phyloP scores from a whole-genome alignment of 768 basidiomycete genomes.

The Dentipellis sp. region DNA sequence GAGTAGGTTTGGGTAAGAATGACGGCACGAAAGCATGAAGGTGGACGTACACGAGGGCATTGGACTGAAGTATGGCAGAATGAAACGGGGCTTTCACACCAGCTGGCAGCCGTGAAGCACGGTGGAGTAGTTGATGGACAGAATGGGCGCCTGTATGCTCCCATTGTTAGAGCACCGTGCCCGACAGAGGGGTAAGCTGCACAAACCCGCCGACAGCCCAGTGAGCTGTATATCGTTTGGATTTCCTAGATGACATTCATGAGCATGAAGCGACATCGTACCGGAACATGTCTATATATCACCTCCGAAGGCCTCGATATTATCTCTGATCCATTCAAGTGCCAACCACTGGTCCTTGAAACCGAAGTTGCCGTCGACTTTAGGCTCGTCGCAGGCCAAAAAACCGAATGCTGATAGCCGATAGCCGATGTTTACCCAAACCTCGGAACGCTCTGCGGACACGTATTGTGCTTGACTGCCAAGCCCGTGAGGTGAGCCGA shows the following conservation, averaged over 20 bases:
- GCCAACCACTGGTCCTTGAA: constrained; percentile 83
- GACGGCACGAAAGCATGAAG: not conserved
- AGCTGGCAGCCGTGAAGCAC: constrained; percentile 52
- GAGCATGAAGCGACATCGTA: not conserved
- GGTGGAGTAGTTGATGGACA: constrained; percentile 65
- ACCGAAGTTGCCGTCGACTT: constrained; percentile 65
- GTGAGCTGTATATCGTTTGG: constrained; percentile 49
- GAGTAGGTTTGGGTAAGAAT: constrained; percentile 24
- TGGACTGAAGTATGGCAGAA: constrained; percentile 63
- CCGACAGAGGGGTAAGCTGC: not conserved
- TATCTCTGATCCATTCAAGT: constrained; percentile 60
- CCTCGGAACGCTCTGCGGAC: constrained; percentile 51
- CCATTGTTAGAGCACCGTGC: not conserved
- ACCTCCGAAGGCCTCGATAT: constrained; percentile 67
- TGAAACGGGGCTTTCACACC: constrained; percentile 53
- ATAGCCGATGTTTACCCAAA: constrained; percentile 74
- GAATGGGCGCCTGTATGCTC: constrained; percentile 53
- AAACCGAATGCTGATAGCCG: constrained; percentile 73
- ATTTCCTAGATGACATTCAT: constrained; percentile 34
- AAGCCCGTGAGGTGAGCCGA: constrained; percentile 62
- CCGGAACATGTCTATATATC: constrained; percentile 4
- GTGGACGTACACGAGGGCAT: constrained; percentile 50
- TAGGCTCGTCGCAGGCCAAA: constrained; percentile 54
- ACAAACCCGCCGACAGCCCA: constrained; percentile 66
- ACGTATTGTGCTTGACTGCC: constrained; percentile 57